A percentile compares a stretch with the other conserved stretches of the same genome.
These are phyloP conservation scores for Chrysopogon serrulatus DNA, from an alignment of 176 grass and related monocot genomes.

Conservation along the genomic window DNA sequence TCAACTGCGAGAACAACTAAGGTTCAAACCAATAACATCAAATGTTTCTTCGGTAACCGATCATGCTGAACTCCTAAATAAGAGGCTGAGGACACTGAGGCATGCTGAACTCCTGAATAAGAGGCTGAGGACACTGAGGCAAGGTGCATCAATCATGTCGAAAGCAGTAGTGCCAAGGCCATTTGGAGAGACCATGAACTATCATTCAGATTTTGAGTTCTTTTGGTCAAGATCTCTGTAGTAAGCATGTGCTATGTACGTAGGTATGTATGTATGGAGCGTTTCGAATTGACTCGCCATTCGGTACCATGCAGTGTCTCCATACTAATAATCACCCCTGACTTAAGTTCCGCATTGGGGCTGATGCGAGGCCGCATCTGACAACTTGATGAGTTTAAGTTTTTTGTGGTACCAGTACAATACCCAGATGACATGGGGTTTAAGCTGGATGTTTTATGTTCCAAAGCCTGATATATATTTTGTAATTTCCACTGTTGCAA, in stretches of 20 bases:
- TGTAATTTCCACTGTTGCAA: not conserved
- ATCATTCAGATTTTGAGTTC: conserved; percentile 41
- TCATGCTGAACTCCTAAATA: no score
- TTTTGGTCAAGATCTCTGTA: not conserved
- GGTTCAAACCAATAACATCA: not conserved
- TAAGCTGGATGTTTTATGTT: no score
- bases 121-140: conserved; percentile 27
- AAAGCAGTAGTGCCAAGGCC: conserved; percentile 14
- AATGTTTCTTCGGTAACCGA: not conserved
- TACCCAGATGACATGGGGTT: no score
- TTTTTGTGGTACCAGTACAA: not conserved
- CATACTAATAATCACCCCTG: not conserved
- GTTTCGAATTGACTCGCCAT: not conserved
- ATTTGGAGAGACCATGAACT: not conserved
- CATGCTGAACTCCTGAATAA: conserved; percentile 38
- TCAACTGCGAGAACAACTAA: not conserved
- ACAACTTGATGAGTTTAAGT: not conserved
- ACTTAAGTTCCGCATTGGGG: not conserved
- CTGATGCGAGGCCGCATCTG: not conserved
- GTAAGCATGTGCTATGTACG: not conserved
- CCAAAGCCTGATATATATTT: not conserved
- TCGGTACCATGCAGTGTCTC: not conserved
- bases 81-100: no score
- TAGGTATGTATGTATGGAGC: not conserved
- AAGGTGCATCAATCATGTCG: conserved; percentile 29